Evolutionary conservation across 345 rosid species (phyloP).

Genomic region (Mercurialis annua): DNA sequence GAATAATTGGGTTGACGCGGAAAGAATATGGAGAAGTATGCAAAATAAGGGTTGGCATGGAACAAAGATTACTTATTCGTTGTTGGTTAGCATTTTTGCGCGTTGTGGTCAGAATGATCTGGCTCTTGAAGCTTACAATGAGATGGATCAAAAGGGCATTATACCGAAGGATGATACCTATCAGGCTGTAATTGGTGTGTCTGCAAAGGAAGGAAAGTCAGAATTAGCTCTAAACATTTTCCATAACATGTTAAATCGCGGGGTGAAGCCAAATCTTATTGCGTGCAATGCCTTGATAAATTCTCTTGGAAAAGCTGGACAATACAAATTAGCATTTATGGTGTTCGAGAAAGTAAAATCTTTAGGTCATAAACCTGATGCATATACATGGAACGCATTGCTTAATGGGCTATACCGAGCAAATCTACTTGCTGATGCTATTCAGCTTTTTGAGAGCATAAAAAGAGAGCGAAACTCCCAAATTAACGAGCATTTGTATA

Average conservation of each 20-base stretch:
- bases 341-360: constrained; percentile 42
- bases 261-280: constrained; percentile 52
- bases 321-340: constrained; percentile 53
- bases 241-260: constrained; percentile 45
- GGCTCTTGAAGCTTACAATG: constrained; percentile 67
- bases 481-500: constrained; percentile 49
- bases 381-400: constrained; percentile 75
- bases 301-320: constrained; percentile 64
- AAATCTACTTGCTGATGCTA: constrained; percentile 49
- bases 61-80: constrained; percentile 57
- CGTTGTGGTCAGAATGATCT: constrained; percentile 56
- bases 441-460: constrained; percentile 60
- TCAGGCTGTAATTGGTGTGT: constrained; percentile 58
- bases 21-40: constrained; percentile 66
- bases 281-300: constrained; percentile 71
- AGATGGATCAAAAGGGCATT: constrained; percentile 51
- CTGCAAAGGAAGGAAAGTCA: constrained; percentile 60
- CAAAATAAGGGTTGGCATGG: constrained; percentile 52
- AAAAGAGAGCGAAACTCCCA: constrained; percentile 32
- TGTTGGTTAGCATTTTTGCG: constrained; percentile 63
- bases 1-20: constrained; percentile 47
- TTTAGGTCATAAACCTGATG: constrained; percentile 61
- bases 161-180: constrained; percentile 50
- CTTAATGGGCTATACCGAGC: constrained; percentile 59
- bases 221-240: constrained; percentile 51